phyloP scores from a whole-genome alignment of 306 rosid species.

The Acacia acuminata region DNA sequence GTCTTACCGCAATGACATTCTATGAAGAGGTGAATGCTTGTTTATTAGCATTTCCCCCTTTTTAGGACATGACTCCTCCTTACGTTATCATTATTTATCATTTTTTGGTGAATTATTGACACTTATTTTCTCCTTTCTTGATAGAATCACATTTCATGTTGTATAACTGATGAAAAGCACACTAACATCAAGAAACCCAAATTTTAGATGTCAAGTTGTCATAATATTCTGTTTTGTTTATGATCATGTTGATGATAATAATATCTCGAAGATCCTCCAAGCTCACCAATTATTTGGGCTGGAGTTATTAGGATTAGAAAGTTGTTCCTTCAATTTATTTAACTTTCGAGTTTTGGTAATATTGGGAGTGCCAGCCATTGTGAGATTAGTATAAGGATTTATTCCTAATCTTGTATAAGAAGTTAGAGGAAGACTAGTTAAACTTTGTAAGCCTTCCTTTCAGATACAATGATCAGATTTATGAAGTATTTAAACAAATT shows the following conservation, averaged over 20 bases:
- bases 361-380: not conserved
- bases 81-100: slow-evolving; percentile 3
- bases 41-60: not conserved
- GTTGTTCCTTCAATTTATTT: not conserved
- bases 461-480: not conserved
- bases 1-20: slow-evolving; percentile 98
- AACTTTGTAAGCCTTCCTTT: not conserved
- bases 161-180: not conserved
- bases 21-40: slow-evolving; percentile 81
- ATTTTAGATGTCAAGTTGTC: not conserved
- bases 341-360: not conserved
- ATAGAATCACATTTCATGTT: slow-evolving; percentile 15
- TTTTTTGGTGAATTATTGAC: not conserved
- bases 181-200: not conserved
- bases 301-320: not conserved
- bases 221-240: not conserved
- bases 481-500: not conserved
- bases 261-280: not conserved
- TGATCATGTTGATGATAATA: not conserved
- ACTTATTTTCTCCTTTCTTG: not conserved
- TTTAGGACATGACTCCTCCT: not conserved
- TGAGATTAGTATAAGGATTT: not conserved
- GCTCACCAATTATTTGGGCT: not conserved
- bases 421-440: not conserved
- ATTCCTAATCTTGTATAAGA: not conserved